Evolutionary conservation across 345 rosid genomes (phyloP).

Genomic region (Pugionium cornutum): DNA sequence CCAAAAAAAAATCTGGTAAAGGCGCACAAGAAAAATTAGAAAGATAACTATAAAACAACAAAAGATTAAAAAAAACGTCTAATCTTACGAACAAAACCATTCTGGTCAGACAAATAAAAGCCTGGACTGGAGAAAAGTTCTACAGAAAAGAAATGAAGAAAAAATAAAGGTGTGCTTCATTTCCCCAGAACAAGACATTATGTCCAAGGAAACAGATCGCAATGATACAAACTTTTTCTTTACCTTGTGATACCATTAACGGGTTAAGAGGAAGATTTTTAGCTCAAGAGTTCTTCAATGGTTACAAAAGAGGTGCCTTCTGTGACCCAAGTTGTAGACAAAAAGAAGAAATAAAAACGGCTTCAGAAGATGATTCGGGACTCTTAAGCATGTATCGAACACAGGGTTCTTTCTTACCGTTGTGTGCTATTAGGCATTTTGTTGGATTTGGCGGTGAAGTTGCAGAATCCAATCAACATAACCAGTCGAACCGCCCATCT

Average conservation of each 20-base stretch:
- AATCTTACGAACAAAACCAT: constrained; percentile 32
- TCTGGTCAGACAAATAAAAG: constrained; percentile 28
- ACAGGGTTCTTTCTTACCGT: constrained; percentile 37
- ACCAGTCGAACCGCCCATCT: constrained; percentile 67
- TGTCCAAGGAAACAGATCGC: constrained; percentile 25
- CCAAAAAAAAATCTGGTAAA: constrained; percentile 23
- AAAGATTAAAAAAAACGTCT: constrained; percentile 23
- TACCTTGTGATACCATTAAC: constrained; percentile 4
- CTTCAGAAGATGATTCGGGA: constrained; percentile 2
- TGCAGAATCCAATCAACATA: constrained; percentile 84
- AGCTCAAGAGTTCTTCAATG: constrained; percentile 27
- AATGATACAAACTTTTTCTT: not conserved
- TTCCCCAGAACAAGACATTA: constrained; percentile 17
- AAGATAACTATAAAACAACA: not conserved
- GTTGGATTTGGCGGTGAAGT: constrained; percentile 89
- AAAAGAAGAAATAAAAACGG: not conserved
- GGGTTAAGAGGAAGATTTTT: constrained; percentile 15
- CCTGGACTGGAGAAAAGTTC: constrained; percentile 18
- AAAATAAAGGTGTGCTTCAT: constrained; percentile 19
- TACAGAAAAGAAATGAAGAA: constrained; percentile 18
- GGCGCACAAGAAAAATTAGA: constrained; percentile 8
- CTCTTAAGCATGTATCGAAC: not conserved
- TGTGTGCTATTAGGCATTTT: constrained; percentile 51
- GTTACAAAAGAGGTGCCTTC: constrained; percentile 5
- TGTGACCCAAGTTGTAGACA: constrained; percentile 10